Base-by-base conservation (phyloP, 371 early-diverging fungal genomes). In the Lichtheimia corymbifera region DNA sequence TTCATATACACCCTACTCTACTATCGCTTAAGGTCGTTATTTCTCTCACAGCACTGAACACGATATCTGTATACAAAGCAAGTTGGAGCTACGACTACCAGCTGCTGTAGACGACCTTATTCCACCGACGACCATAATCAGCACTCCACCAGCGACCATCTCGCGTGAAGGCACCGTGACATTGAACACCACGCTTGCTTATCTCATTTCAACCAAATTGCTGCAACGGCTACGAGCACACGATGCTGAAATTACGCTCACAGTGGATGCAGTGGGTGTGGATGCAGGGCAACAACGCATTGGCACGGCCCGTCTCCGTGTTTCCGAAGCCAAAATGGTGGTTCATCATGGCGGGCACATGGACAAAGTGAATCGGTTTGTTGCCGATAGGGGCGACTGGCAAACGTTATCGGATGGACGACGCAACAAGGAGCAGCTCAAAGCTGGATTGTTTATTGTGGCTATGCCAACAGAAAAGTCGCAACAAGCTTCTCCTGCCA, bases 311-410 rank as follows among this genome's bases (percentile, higher is more conserved):
- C 28, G 49, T 4, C 59, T 79, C 11, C 54, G 64, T 22, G 59
- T 79, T 5, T 53, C 69, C 12, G 69, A 69, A n/a, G 79, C 79
- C 1, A 76, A 74, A 61, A 69, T 74, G 62, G 73, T 78, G 1
- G 71, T 76, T 3, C 58, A 66, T 41, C 70, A 62, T 55, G 62
- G 74, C 54, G 67, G 72, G 28, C 67, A 71, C 24, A 35, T 79
- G 56, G 68, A 75, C 30, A 66, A 76, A 20, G 72, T 79, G 18
- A 70, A 74, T 50, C 65, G 62, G 14, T 76, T 74, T 66, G 74
- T 79, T 5, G 66, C 67, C 3, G 79, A 79, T 42, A 79, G 76
- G 44, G 79, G 74, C 50, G 61, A 57, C 12, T 79, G 79, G 79
- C 62, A 62, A 14, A 41, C 67, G 12, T 25, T 79, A 12, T 18